Evolutionary conservation across 2,329 filamentous ascomycete species (phyloP).

Genomic region (Fusarium decemcellulare): DNA sequence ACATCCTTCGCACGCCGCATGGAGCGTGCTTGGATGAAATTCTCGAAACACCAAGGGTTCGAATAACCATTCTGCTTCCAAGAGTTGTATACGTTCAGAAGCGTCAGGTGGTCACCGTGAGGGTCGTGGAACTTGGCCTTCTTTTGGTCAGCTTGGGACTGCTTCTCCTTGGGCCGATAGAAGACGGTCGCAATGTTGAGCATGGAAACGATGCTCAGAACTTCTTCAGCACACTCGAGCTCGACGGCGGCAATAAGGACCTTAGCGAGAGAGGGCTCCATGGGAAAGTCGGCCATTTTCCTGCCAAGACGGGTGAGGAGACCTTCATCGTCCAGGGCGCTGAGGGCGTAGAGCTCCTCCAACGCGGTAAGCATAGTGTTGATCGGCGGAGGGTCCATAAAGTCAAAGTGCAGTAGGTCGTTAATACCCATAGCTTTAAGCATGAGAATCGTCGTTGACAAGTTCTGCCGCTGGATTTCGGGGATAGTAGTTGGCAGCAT

Average conservation of each 20-base stretch:
- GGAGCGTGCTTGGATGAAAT: slow-evolving; percentile 93
- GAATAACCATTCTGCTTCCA: slow-evolving; percentile 91
- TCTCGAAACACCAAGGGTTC: slow-evolving; percentile 95
- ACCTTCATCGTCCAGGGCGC: slow-evolving; percentile 94
- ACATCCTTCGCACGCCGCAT: slow-evolving; percentile 95
- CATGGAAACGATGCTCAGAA: slow-evolving; percentile 96
- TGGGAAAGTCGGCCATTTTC: slow-evolving; percentile 99
- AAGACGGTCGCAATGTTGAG: slow-evolving; percentile 89
- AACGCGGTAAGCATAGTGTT: slow-evolving; percentile 98
- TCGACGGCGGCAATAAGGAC: slow-evolving; percentile 90
- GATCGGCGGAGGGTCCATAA: slow-evolving; percentile 98
- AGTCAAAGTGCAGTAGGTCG: slow-evolving; percentile 96
- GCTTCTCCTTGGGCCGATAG: slow-evolving; percentile 97
- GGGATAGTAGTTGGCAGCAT: slow-evolving; percentile 97
- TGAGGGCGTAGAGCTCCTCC: slow-evolving; percentile 94
- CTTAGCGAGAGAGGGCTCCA: slow-evolving; percentile 94
- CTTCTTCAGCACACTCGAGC: slow-evolving; percentile 91
- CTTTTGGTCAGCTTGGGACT: slow-evolving; percentile 95
- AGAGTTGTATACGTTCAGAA: slow-evolving; percentile 97
- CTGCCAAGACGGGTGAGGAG: slow-evolving; percentile 90
- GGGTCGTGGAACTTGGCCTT: slow-evolving; percentile 98
- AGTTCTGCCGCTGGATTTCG: slow-evolving; percentile 95
- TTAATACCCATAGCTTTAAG: slow-evolving; percentile 99
- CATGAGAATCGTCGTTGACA: slow-evolving; percentile 95
- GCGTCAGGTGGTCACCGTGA: slow-evolving; percentile 91